Evolutionary conservation across 2,329 filamentous ascomycete species (phyloP).

Genomic region (Myriosclerotinia duriaeana): DNA sequence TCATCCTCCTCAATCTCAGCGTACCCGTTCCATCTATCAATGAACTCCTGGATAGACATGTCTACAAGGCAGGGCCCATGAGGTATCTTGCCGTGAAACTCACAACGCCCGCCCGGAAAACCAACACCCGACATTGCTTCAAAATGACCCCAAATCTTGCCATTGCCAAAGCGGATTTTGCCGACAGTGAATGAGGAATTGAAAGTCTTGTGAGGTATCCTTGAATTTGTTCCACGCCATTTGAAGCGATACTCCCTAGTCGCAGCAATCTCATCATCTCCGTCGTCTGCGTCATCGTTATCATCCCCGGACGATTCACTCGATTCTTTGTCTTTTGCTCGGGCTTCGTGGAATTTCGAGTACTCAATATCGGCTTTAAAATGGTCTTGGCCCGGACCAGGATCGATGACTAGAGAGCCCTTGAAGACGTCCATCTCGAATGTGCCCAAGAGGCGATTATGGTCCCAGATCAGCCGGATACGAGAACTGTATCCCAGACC

Average conservation of each 20-base stretch:
- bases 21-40: slow-evolving; percentile 16
- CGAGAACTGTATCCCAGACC: slow-evolving; percentile 6
- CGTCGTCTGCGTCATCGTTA: neutral
- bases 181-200: slow-evolving; percentile 5
- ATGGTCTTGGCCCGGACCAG: slow-evolving; percentile 11
- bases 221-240: slow-evolving; percentile 10
- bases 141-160: slow-evolving; percentile 14
- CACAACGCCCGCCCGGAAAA: neutral
- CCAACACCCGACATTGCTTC: slow-evolving; percentile 14
- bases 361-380: slow-evolving; percentile 17
- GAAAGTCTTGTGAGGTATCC: neutral
- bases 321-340: slow-evolving; percentile 3
- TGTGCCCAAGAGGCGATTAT: slow-evolving; percentile 11
- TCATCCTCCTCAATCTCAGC: slow-evolving; percentile 18
- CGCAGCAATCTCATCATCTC: slow-evolving; percentile 16
- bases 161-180: slow-evolving; percentile 13
- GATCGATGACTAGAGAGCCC: slow-evolving; percentile 9
- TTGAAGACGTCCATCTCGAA: slow-evolving; percentile 3
- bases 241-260: slow-evolving; percentile 10
- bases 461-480: slow-evolving; percentile 17
- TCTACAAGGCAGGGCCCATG: slow-evolving; percentile 12
- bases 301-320: slow-evolving; percentile 9
- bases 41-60: slow-evolving; percentile 11
- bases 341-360: slow-evolving; percentile 15
- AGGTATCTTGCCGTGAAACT: slow-evolving; percentile 16